These are phyloP conservation scores for Penicillium diatomitis DNA, from an alignment of 495 filamentous ascomycete species.

Conservation along the genomic window DNA sequence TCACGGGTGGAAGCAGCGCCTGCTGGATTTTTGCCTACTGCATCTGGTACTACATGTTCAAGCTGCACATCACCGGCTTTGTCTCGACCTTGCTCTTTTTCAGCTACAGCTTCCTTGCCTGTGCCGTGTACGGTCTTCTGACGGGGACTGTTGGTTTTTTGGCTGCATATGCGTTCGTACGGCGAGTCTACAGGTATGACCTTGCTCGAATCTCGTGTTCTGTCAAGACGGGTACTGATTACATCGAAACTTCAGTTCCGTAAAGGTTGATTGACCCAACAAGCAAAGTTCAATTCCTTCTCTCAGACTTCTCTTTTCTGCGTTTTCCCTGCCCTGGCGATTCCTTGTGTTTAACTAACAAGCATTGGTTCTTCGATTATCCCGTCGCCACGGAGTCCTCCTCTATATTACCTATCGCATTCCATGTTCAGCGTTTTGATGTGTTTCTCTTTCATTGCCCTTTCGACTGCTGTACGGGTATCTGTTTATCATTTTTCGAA, in stretches of 20 bases:
- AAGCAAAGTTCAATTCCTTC: neutral
- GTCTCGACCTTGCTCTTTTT: slow-evolving; percentile 80
- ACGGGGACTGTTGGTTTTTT: slow-evolving; percentile 85
- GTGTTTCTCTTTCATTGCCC: no score
- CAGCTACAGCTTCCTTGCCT: slow-evolving; percentile 72
- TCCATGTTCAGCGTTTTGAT: no score
- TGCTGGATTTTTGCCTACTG: slow-evolving; percentile 85
- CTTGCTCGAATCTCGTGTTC: neutral
- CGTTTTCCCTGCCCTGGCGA: slow-evolving; percentile 1
- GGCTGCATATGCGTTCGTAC: slow-evolving; percentile 79
- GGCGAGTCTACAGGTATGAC: slow-evolving; percentile 72
- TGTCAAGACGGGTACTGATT: neutral
- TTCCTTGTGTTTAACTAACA: slow-evolving; percentile 13
- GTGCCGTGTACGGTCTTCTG: slow-evolving; percentile 72
- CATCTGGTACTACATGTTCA: slow-evolving; percentile 77
- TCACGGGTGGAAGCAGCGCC: slow-evolving; percentile 69
- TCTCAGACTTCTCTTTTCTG: neutral
- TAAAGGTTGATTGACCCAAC: slow-evolving; percentile 30
- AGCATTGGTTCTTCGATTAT: slow-evolving; percentile 15
- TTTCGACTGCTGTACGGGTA: no score
- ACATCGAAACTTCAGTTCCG: slow-evolving; percentile 14
- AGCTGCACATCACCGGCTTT: slow-evolving; percentile 75
- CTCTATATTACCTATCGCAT: slow-evolving; percentile 3
- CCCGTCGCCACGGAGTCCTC: slow-evolving; percentile 16
- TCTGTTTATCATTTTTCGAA: no score